Evolutionary conservation across 2,329 filamentous ascomycete genomes (phyloP), one percentile per base, ranked within the genome.

Genomic region (Lomentospora prolificans): DNA sequence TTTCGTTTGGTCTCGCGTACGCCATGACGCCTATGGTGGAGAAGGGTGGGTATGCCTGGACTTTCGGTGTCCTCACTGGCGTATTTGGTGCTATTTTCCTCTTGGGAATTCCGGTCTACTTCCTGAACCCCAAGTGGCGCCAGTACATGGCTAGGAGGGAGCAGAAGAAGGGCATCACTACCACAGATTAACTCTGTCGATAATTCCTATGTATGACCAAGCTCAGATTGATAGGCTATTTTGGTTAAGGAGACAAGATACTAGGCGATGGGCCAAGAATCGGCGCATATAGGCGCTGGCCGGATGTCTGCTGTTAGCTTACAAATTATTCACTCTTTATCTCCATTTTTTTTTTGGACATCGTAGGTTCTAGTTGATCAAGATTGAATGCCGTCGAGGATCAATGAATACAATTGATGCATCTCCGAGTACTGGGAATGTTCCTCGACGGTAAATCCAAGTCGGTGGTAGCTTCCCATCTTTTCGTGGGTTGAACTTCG

Each of bases 11-110:
- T 9, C 64, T 65, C 14, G 60, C 63, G 1, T 67, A 64, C 17
- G 67, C 64, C 1, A 59, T 69, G 24, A 64, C 60, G 7, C 67
- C 66, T 4, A 68, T 69, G 67, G 60, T 69, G 1, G 48, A 58
- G 17, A 57, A 31, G 4, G 58, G 57, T 7, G 57, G 60, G 2
- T 61, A 62, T 12, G 25, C 57, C 7, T 57, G 58, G 50, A 55
- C 61, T 1, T 62, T 62, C n/a, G 57, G 58, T 1, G 56, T 61
- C n/a, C 57, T 63, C 1, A 57, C 60, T 2, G 62, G 57, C 1
- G 59, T 61, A 7, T 58, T 60, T 17, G 55, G 55, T 25, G 60
- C 44, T 4, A 62, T 62, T n/a, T 63, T 62, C 36, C 30, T 61
- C 2, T 57, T 63, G 2, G 61, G 61, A 2, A 57, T 63, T 4